Conservation (phyloP, 2,329 filamentous ascomycete genomes). For the Nannizziopsis arthrosporioides region DNA sequence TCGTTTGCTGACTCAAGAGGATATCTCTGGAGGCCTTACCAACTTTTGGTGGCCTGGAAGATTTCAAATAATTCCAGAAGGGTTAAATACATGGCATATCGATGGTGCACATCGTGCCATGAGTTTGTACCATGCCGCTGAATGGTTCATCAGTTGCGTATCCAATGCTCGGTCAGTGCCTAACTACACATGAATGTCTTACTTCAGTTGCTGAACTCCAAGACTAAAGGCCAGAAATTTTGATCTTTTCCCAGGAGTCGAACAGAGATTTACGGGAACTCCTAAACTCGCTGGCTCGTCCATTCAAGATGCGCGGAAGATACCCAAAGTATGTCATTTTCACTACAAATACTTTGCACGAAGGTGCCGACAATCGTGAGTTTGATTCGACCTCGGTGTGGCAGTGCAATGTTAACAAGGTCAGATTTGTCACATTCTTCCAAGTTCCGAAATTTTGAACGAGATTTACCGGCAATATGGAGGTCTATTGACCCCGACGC, state of each 20-base stretch:
- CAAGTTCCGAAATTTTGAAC: background rate
- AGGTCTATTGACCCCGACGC: slow-evolving; percentile 11
- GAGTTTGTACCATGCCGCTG: slow-evolving; percentile 25
- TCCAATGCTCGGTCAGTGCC: background rate
- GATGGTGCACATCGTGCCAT: slow-evolving; percentile 33
- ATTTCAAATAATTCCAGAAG: slow-evolving; percentile 19
- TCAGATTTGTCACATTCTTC: background rate
- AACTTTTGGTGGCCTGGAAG: slow-evolving; percentile 24
- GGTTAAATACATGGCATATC: slow-evolving; percentile 24
- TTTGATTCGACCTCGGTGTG: no score
- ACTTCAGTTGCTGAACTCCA: background rate
- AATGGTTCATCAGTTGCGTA: slow-evolving; percentile 23
- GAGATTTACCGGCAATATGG: slow-evolving; percentile 14
- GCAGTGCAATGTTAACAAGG: no score
- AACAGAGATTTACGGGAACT: background rate
- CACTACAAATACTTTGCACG: no score
- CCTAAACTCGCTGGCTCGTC: no score
- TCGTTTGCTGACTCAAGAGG: slow-evolving; percentile 3
- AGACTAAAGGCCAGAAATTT: background rate
- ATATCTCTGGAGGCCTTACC: slow-evolving; percentile 15
- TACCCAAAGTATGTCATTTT: no score
- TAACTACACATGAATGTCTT: background rate
- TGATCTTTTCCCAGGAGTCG: background rate
- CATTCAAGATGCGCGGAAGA: no score
- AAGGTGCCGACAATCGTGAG: no score